Conservation (phyloP, 768 basidiomycete species). For the Lactifluus pinguis region DNA sequence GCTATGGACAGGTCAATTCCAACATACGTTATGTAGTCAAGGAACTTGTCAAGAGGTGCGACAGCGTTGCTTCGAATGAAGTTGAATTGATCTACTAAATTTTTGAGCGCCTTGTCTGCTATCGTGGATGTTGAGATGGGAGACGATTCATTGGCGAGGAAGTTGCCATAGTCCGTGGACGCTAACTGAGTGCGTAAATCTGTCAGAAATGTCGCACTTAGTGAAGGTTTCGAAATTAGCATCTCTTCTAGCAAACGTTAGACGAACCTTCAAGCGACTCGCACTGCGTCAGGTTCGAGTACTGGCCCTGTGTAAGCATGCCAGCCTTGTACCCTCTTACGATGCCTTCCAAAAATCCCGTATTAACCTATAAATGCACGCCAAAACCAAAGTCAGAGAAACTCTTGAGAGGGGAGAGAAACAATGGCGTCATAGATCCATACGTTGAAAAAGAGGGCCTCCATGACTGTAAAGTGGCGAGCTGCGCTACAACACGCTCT, state of each 20-base stretch:
- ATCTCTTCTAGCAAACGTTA: background rate
- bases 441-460: conserved; percentile 87
- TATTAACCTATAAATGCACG: conserved; percentile 42
- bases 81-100: conserved; percentile 96
- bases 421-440: conserved; percentile 16
- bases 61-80: conserved; percentile 87
- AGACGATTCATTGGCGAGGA: conserved; percentile 91
- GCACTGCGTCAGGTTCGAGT: conserved; percentile 92
- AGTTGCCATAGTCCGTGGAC: conserved; percentile 96
- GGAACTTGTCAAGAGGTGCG: conserved; percentile 81
- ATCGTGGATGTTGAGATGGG: conserved; percentile 92
- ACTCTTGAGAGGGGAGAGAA: conserved; percentile 5
- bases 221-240: background rate
- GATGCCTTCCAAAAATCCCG: conserved; percentile 73
- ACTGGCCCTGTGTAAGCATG: conserved; percentile 81
- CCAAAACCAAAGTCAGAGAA: conserved; percentile 23
- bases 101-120: conserved; percentile 91
- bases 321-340: conserved; percentile 92
- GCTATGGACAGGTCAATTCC: background rate
- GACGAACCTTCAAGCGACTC: conserved; percentile 86
- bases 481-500: background rate
- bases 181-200: conserved; percentile 94
- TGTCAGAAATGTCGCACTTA: conserved; percentile 26
- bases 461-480: conserved; percentile 40
- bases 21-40: conserved; percentile 95